Evolutionary conservation across 2,329 filamentous ascomycete species (phyloP), one percentile per base, ranked within the genome.

Genomic region (Fusarium napiforme): DNA sequence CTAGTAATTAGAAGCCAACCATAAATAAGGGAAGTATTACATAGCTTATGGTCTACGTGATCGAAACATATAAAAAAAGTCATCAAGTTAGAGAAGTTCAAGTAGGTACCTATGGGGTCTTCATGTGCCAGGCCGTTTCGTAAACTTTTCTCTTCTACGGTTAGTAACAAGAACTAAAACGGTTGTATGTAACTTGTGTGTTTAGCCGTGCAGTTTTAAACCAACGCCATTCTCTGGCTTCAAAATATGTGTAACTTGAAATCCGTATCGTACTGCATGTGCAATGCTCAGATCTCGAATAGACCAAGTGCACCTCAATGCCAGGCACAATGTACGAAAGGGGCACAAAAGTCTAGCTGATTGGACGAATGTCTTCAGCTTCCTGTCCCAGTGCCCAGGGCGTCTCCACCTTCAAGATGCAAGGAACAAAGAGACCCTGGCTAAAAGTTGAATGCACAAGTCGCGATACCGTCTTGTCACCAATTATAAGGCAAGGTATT

Each of bases 331-430:
- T 58, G 57, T 53, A 62, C 39, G 57, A 65, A 72, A 72, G 71
- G 71, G 71, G 67, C 47, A 67, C 50, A 58, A 37, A 49, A 49
- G 26, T n/a, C 16, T 42, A 39, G 36, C 47, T 46, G 46, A 69
- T 69, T 69, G 57, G 60, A 43, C 40, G 47, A 46, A 61, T 55
- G 43, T 55, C 36, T 45, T 37, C 47, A 42, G 58, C 23, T 39
- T 70, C 37, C 28, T 57, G 65, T 55, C 46, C 62, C 62, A 60
- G 56, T 58, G 32, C n/a, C 59, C 47, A 59, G 70, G 55, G 55
- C 56, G 71, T 71, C 56, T 49, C 71, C 71, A 74, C 68, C 50
- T 23, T 67, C 60, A 30, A 37, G 53, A 76, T 74, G 74, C 71
- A 76, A 67, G 71, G 75, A 59, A 66, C 36, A 59, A 45, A 67